Evolutionary conservation across 140 eudicot species (phyloP), one percentile per base, ranked within the genome.

Genomic region (Cichorium intybus): DNA sequence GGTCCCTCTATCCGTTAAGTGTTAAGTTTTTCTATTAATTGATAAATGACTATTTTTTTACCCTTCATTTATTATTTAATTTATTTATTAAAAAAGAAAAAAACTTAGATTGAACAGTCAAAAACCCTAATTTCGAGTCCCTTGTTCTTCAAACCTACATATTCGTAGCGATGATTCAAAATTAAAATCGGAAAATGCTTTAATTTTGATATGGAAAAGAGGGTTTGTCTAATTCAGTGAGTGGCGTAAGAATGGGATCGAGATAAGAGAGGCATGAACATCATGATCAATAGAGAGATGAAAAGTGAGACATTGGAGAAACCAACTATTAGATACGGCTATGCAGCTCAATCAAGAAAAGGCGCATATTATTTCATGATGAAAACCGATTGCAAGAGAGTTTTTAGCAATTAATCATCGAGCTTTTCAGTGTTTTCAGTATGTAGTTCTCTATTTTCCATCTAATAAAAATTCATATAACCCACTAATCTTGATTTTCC

Each of bases 221-320:
- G 61, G 54, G 56, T 66, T 64, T 59, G 45, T 45, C 62, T 18
- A 56, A 37, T 69, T n/a, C n/a, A n/a, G n/a, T 69, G 54, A 34
- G 60, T 56, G 33, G 62, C 62, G 45, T 70, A 31, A 56, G 22
- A 10, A 89, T 89, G 97, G 97, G 95, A 28, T 76, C 97, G 0
- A 78, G 84, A 56, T 90, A 72, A 33, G 95, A 81, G 68, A 78
- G 88, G 62, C 86, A 78, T 72, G 71, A 50, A 35, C 70, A 69
- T 52, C 71, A 75, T 91, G 61, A 81, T 91, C n/a, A 79, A 87
- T 57, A 80, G 84, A 74, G 98, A 91, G 65, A 69, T 85, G 79
- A 87, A 50, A 82, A 87, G 65, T 60, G 98, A 91, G 73, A 91
- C 85, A 77, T 80, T 87, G 95, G 96, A 91, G 82, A 91, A 85